Conservation (phyloP, 192 early-diverging fungal genomes). For the Mycoemilia scoparia region DNA sequence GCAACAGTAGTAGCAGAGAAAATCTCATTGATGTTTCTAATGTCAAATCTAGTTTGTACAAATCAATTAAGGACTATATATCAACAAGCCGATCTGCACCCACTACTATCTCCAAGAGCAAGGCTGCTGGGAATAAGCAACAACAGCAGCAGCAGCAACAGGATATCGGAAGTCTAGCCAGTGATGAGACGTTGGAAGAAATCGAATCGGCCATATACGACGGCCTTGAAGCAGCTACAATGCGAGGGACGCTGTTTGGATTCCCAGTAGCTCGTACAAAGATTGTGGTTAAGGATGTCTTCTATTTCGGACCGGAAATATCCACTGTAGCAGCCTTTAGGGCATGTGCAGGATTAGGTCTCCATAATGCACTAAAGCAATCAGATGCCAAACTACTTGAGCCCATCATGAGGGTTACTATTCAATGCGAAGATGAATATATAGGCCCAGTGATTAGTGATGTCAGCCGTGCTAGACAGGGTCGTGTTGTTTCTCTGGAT, state of each 20-base stretch:
- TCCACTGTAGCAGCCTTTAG: slow-evolving; percentile 41
- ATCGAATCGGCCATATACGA: slow-evolving; percentile 33
- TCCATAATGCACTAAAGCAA: slow-evolving; percentile 32
- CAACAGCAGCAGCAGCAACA: slow-evolving; percentile 4
- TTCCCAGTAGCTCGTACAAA: slow-evolving; percentile 49
- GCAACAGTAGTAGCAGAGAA: too few species aligned
- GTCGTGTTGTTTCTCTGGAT: slow-evolving; percentile 42
- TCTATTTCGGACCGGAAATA: slow-evolving; percentile 31
- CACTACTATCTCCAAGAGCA: neutral
- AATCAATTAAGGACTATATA: too few species aligned
- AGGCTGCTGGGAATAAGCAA: neutral
- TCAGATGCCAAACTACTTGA: slow-evolving; percentile 39
- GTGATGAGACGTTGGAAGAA: slow-evolving; percentile 5
- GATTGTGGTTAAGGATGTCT: slow-evolving; percentile 32
- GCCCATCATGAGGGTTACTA: slow-evolving; percentile 61
- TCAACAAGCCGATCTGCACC: too few species aligned
- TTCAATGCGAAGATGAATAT: slow-evolving; percentile 47
- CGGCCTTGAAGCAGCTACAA: slow-evolving; percentile 48
- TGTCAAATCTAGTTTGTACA: too few species aligned
- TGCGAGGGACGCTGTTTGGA: slow-evolving; percentile 58
- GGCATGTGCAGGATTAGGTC: slow-evolving; percentile 40
- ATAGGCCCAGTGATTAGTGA: slow-evolving; percentile 68
- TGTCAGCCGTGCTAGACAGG: slow-evolving; percentile 56
- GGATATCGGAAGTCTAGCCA: slow-evolving; percentile 2
- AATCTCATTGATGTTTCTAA: slow-evolving; percentile 8